Conservation (phyloP, 169 alveolate genomes). For the Plasmodium fragile region DNA sequence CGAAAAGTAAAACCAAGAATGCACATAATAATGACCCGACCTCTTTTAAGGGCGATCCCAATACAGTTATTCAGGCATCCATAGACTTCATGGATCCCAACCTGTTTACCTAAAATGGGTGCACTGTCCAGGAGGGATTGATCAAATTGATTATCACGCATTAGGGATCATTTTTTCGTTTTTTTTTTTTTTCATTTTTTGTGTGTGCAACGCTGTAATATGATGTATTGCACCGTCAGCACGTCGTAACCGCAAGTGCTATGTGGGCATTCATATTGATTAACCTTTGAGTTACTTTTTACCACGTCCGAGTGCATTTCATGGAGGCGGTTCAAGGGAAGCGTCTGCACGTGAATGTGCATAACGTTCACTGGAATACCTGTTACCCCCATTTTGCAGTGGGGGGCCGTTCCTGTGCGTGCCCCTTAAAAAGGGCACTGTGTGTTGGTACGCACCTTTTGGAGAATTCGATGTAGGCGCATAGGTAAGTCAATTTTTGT, state of each 20-base stretch:
- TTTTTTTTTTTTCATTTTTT: background rate
- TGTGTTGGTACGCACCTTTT: background rate
- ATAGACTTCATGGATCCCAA: constrained; percentile 67
- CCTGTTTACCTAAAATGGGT: constrained; percentile 35
- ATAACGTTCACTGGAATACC: too few species aligned
- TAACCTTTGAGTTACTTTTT: background rate
- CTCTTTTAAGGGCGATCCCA: constrained; percentile 17
- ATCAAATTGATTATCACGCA: background rate
- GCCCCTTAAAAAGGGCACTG: background rate
- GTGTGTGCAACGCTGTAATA: background rate
- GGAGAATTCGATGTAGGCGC: background rate
- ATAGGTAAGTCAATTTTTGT: background rate
- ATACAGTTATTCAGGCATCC: constrained; percentile 29
- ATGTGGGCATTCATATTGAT: background rate
- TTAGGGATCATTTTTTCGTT: background rate
- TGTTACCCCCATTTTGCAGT: too few species aligned
- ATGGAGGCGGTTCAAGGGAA: background rate
- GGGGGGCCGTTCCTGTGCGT: background rate
- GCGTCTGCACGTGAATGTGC: background rate
- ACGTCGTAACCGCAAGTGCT: background rate
- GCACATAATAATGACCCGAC: constrained; percentile 13
- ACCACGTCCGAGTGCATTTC: background rate
- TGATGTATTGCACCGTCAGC: background rate
- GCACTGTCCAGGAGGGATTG: background rate
- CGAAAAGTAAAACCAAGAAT: constrained; percentile 19